Evolutionary conservation across 2,329 filamentous ascomycete species (phyloP).

Genomic region (Colletotrichum gigasporum): DNA sequence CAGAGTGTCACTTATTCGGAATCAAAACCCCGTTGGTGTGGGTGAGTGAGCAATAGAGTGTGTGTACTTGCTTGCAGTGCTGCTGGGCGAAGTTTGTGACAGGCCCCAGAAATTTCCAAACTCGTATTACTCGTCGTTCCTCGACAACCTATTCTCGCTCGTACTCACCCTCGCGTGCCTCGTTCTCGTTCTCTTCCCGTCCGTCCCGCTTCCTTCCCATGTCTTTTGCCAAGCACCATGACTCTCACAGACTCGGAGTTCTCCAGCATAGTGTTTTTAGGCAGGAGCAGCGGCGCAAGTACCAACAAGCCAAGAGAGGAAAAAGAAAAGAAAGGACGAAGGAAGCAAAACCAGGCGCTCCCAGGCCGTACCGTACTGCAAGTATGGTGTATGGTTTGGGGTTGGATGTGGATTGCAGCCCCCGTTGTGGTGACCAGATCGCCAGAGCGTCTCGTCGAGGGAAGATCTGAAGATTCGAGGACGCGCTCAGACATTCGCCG

Average conservation of each 20-base stretch:
- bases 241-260: background rate
- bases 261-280: constrained; percentile 11
- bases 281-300: background rate
- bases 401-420: background rate
- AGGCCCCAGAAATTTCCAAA: constrained; percentile 3
- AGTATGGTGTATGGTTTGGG: too few relatives aligned
- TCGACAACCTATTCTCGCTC: too few relatives aligned
- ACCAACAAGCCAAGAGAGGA: background rate
- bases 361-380: too few relatives aligned
- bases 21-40: too few relatives aligned
- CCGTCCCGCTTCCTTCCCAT: background rate
- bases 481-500: background rate
- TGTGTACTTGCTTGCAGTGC: background rate
- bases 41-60: background rate
- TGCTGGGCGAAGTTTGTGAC: background rate
- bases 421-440: constrained; percentile 18
- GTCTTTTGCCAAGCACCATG: background rate
- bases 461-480: background rate
- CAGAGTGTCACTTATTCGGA: constrained; percentile 14
- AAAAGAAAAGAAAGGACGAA: constrained; percentile 3
- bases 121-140: background rate
- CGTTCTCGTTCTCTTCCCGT: background rate
- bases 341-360: background rate
- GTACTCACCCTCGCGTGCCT: background rate
- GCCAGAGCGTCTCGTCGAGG: constrained; percentile 1